Evolutionary conservation across 2,329 filamentous ascomycete species (phyloP), one percentile per base, ranked within the genome.

Genomic region (Myriosclerotinia scirpicola): DNA sequence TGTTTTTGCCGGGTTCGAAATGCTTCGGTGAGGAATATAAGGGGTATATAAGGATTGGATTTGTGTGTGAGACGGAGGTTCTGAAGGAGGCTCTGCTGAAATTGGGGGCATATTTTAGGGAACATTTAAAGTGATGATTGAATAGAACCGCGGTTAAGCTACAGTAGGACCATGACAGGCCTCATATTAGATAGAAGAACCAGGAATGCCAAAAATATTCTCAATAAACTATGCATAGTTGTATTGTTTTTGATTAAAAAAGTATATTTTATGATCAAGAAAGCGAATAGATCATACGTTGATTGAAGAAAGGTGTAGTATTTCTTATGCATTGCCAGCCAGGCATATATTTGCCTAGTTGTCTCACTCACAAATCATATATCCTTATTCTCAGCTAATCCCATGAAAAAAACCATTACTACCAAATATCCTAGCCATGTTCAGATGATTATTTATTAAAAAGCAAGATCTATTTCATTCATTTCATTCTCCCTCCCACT

Each of bases 11-110:
- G 0, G 92, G 90, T 0, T 86, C 85, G 56, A 82, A 81, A 53
- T 92, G 89, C 72, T 96, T 96, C 76, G 92, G 92, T 0, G 77
- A 81, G 50, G 87, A 91, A 55, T 93, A 91, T 73, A 82, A 83
- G 71, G 92, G 92, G 2, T 93, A 86, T 77, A 88, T 96, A 30
- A 82, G 92, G 67, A 83, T 96, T 69, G 91, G 92, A 0, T 95
- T 90, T 77, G 90, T 88, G 1, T 88, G 86, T 73, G 83, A 89
- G 71, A 93, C 90, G 0, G 82, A 87, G 17, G 82, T 91, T n/a
- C 74, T 96, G 63, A 81, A 85, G 72, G 83, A 87, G 69, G 92
- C 85, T 0, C 74, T 96, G 73, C 81, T 85, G 70, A 73, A 69
- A 22, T 59, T 77, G 22, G 69, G 71, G 2, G 44, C 34, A 15